Conservation (phyloP, 2,329 filamentous ascomycete genomes). For the Albifimbria verrucaria region DNA sequence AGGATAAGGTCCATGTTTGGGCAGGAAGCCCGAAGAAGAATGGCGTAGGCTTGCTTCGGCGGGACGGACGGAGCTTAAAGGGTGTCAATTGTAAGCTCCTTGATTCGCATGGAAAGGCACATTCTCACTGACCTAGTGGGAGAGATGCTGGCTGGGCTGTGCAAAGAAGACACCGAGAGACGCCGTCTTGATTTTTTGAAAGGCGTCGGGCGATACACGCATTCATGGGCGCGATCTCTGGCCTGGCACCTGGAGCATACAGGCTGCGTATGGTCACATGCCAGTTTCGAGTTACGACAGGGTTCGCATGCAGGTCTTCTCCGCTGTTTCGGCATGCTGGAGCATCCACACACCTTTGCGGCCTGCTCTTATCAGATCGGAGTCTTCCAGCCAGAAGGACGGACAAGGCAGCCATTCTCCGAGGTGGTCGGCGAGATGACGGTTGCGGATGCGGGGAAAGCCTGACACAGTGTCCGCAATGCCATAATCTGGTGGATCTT, state of each 20-base stretch:
- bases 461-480: too few species aligned
- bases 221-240: not conserved
- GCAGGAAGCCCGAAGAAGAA: slow-evolving; percentile 9
- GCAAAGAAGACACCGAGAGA: not conserved
- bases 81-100: not conserved
- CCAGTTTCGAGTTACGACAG: slow-evolving; percentile 22
- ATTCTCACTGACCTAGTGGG: not conserved
- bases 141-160: not conserved
- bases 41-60: not conserved
- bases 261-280: slow-evolving; percentile 21
- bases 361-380: too few species aligned
- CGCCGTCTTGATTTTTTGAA: not conserved
- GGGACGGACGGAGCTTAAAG: not conserved
- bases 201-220: not conserved
- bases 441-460: too few species aligned
- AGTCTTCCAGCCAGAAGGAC: too few species aligned
- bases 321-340: not conserved
- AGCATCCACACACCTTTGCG: too few species aligned
- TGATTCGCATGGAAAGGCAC: too few species aligned
- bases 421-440: too few species aligned
- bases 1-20: slow-evolving; percentile 10
- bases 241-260: slow-evolving; percentile 21
- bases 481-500: too few species aligned
- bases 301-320: slow-evolving; percentile 21
- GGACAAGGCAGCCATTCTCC: too few species aligned